Conservation (phyloP, 352 stramenopile genomes). For the Phytophthora quininea region DNA sequence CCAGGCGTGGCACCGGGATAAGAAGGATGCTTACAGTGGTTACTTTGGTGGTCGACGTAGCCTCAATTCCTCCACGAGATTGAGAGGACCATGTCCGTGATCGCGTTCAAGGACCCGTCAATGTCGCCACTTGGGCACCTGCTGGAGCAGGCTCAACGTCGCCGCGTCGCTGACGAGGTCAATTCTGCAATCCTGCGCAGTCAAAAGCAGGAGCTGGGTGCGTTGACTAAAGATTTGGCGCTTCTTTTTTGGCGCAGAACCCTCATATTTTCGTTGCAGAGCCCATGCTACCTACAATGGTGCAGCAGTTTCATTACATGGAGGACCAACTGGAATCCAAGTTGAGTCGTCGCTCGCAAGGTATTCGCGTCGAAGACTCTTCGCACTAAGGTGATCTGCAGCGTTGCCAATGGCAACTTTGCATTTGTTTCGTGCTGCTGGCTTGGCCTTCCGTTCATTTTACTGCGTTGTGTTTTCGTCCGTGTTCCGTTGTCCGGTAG, state of each 20-base stretch:
- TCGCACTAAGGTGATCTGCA: constrained; percentile 23
- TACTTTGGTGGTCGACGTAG: constrained; percentile 27
- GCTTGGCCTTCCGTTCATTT: background rate
- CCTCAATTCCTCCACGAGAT: constrained; percentile 77
- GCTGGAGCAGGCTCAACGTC: constrained; percentile 65
- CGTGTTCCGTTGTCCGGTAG: constrained; percentile 11
- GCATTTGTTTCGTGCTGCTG: constrained; percentile 8
- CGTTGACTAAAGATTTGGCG: background rate
- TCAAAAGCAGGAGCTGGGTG: constrained; percentile 80
- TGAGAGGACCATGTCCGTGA: constrained; percentile 76
- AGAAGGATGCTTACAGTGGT: constrained; percentile 2
- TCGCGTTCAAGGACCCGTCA: constrained; percentile 75
- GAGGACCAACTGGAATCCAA: constrained; percentile 74
- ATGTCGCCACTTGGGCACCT: constrained; percentile 63
- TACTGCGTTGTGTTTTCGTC: constrained; percentile 9
- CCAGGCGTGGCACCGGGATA: no score
- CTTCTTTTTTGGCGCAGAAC: constrained; percentile 1
- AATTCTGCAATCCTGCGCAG: constrained; percentile 75
- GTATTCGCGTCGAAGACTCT: constrained; percentile 53
- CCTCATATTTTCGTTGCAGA: constrained; percentile 37
- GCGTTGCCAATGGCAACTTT: background rate
- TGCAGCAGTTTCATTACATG: constrained; percentile 81
- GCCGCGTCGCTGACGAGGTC: constrained; percentile 72
- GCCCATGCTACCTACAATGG: constrained; percentile 76
- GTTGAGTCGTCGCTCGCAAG: constrained; percentile 54